Evolutionary conservation across 352 stramenopile genomes (phyloP).

Genomic region (Globisporangium carolinianum): DNA sequence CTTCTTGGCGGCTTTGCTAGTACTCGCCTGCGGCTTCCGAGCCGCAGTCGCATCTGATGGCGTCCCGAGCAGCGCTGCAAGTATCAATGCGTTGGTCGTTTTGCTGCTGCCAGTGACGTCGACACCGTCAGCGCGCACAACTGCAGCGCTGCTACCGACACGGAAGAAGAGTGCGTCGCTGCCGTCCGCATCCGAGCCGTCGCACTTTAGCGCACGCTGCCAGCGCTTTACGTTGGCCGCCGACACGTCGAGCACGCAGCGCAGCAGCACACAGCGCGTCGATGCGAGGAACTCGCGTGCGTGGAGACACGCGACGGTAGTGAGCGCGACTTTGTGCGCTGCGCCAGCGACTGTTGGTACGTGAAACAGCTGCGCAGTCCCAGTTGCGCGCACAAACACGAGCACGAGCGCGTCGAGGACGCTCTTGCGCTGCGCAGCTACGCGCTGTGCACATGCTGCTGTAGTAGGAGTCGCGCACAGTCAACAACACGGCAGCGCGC

Average conservation of each 20-base stretch:
- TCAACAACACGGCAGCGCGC: background rate
- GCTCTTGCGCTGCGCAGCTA: conserved; percentile 1
- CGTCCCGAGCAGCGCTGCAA: too few species aligned
- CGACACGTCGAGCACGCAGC: conserved; percentile 31
- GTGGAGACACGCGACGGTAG: conserved; percentile 35
- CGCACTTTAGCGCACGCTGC: background rate
- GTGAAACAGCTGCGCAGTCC: conserved; percentile 15
- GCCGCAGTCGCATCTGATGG: too few species aligned
- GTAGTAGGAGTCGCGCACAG: background rate
- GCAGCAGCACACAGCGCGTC: conserved; percentile 25
- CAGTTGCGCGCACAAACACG: conserved; percentile 17
- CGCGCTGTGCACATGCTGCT: background rate
- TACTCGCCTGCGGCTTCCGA: background rate
- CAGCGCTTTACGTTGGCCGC: conserved; percentile 23
- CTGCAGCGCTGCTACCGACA: conserved; percentile 16
- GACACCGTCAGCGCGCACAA: conserved; percentile 27
- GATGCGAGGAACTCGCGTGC: conserved; percentile 37
- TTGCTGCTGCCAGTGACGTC: conserved; percentile 10
- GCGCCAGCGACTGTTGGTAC: background rate
- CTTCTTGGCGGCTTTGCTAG: background rate
- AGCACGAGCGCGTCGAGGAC: conserved; percentile 7
- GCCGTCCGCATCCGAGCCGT: background rate
- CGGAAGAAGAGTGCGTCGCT: conserved; percentile 26
- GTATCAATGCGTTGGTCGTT: too few species aligned
- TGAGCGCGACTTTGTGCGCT: conserved; percentile 14